Evolutionary conservation across 441 rosid genomes (phyloP), one percentile per base, ranked within the genome.

Genomic region (Brassica balearica): DNA sequence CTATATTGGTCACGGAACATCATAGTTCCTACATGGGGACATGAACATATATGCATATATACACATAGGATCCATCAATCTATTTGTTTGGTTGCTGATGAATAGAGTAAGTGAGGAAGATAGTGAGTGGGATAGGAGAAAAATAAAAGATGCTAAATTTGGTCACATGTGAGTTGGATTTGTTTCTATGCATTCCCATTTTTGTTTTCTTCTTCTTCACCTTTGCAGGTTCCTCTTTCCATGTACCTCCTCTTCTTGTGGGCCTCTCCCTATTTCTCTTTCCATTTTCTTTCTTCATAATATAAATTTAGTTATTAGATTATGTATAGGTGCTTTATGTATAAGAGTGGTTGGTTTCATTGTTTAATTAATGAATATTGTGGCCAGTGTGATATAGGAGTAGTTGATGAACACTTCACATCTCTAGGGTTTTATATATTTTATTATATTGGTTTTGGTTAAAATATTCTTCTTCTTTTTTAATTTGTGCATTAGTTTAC

Each of bases 91-190:
- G 68, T 80, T 74, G 75, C 63, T 74, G 62, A 69, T 74, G 79
- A 75, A 71, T 69, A 64, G 72, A 63, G 78, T 64, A 80, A 80
- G 34, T 51, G 43, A 79, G 82, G 58, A 73, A 62, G 82, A 79
- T 65, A 68, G 78, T 68, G 79, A 79, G 63, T 63, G 69, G 51
- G 71, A 79, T 63, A 41, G 53, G 73, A 73, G 73, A 74, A 79
- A 80, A 64, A 69, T 60, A 64, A 80, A 74, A 74, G 82, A 69
- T 80, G 82, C 82, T 65, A 74, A 80, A 74, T 80, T 80, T 80
- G 82, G 82, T 74, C 75, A 75, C 82, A 80, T 74, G 82, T 80
- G 82, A 80, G 76, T 80, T 70, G 82, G 82, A 80, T 80, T 80
- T 80, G 82, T 74, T 80, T 80, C 75, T 68, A 74, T 79, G 74